A percentile compares a stretch with the other conserved stretches of the same genome.
These are phyloP conservation scores for Mycena capillaripes DNA, from an alignment of 768 basidiomycete species.

Conservation along the genomic window DNA sequence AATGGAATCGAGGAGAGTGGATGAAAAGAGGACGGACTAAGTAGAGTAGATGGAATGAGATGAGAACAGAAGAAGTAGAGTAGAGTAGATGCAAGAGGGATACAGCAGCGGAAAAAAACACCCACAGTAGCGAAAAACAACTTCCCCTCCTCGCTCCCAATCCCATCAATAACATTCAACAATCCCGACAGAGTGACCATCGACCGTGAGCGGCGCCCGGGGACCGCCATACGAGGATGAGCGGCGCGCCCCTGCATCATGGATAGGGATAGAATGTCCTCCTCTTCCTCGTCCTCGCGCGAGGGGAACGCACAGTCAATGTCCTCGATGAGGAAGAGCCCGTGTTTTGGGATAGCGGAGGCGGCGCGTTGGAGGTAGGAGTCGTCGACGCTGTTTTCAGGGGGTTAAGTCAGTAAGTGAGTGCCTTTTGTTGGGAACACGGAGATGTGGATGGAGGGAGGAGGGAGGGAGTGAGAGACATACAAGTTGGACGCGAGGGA, in stretches of 20 bases:
- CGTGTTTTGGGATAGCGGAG: slow-evolving; percentile 44
- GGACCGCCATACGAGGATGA: too few relatives aligned
- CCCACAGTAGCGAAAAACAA: slow-evolving; percentile 36
- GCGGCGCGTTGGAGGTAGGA: slow-evolving; percentile 42
- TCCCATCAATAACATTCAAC: slow-evolving; percentile 54
- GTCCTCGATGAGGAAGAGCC: slow-evolving; percentile 46
- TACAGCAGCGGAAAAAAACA: not conserved
- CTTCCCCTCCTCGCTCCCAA: slow-evolving; percentile 52
- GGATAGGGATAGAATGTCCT: too few relatives aligned
- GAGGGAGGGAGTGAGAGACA: slow-evolving; percentile 1
- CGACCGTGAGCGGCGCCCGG: too few relatives aligned
- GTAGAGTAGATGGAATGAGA: too few relatives aligned
- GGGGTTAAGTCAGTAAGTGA: not conserved
- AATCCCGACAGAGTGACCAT: slow-evolving; percentile 51
- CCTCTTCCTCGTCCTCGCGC: slow-evolving; percentile 40
- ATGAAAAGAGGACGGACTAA: too few relatives aligned
- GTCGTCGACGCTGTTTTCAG: slow-evolving; percentile 45
- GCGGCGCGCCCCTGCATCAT: too few relatives aligned
- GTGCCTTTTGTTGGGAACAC: too few relatives aligned
- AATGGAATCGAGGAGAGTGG: too few relatives aligned
- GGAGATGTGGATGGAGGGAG: not conserved
- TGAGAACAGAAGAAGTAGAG: too few relatives aligned
- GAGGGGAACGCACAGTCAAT: slow-evolving; percentile 41
- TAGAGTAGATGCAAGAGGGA: too few relatives aligned
- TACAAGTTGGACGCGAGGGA: slow-evolving; percentile 46